Evolutionary conservation across 148 eudicot genomes (phyloP), one percentile per base, ranked within the genome.

Genomic region (Tetragonia tetragonoides): DNA sequence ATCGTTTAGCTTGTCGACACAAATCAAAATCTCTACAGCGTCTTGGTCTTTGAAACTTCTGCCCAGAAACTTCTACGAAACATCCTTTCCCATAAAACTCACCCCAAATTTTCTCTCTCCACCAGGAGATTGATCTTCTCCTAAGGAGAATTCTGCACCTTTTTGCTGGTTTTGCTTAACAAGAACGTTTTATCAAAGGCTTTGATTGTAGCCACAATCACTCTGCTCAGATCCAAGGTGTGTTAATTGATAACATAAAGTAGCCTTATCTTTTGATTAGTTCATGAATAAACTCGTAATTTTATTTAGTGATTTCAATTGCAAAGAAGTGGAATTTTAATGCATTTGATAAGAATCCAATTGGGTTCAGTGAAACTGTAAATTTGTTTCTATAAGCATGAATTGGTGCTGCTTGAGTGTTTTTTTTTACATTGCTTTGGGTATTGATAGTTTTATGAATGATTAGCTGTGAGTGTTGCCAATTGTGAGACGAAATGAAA

Each of bases 211-310:
- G 34, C 34, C 34, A 28, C 1, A 46, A 46, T 46, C 49, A 46
- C 71, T 69, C 73, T 37, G 73, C 59, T 70, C 74, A 28, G 16
- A 71, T 24, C 11, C 74, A 14, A 71, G 74, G 74, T 70, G 24
- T 49, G 64, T 60, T n/a, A 53, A 14, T 5, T 53, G 17, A 17
- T 5, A 20, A 17, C 34, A 28, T 28, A 7, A 5, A 17, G 23
- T 11, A 1, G 28, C n/a, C 4, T 21, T 17, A n/a, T 16, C 12
- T 56, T 56, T 56, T 5, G 12, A 15, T 56, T 46, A 21, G 4
- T 44, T n/a, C 10, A 9, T 44, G 53, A 9, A 49, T 2, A 6
- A 56, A 1, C 17, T 56, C 5, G n/a, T 5, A 11, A 15, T 56
- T 15, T 18, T 18, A 16, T 53, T 53, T 9, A 5, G 16, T 56